These are phyloP conservation scores for Chlamydomonas sp. DNA, from an alignment of 139 green algal species.

Conservation along the genomic window DNA sequence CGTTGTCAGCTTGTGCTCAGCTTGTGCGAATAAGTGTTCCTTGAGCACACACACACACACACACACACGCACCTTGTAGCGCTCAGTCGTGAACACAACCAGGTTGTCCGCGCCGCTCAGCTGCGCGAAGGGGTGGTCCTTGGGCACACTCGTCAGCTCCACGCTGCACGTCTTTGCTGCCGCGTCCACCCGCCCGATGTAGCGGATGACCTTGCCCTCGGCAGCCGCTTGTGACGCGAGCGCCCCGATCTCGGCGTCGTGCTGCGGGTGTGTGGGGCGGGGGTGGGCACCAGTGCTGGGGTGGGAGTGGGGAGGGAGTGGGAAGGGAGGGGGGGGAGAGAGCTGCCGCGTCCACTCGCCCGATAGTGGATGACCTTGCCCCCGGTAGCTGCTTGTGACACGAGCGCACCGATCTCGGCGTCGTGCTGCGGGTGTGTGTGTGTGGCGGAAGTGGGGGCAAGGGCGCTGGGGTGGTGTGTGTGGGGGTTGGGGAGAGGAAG, in stretches of 20 bases:
- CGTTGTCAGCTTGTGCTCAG: no score
- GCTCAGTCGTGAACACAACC: conserved; percentile 70
- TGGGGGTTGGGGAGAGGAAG: background rate
- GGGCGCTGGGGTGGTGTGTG: background rate
- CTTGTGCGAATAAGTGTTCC: no score
- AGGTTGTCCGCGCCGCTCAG: conserved; percentile 88
- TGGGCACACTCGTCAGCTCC: conserved; percentile 40
- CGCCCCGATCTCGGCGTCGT: conserved; percentile 68
- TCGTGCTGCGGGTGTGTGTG: conserved; percentile 79
- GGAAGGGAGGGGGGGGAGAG: conserved; percentile 43
- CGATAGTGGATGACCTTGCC: conserved; percentile 84
- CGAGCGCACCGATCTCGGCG: conserved; percentile 78
- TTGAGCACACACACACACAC: no score
- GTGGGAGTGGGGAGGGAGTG: background rate
- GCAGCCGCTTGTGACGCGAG: conserved; percentile 54
- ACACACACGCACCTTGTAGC: conserved; percentile 46
- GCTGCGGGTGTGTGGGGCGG: conserved; percentile 47
- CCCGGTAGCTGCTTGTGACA: conserved; percentile 60
- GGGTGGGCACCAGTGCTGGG: background rate
- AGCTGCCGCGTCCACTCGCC: conserved; percentile 65
- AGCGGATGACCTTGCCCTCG: conserved; percentile 71
- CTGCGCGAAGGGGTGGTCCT: conserved; percentile 75
- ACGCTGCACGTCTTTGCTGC: conserved; percentile 62
- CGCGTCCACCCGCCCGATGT: conserved; percentile 81
- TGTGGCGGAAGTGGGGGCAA: conserved; percentile 19